phyloP scores from a whole-genome alignment of 1,284 basidiomycete species.

The Puccinia horiana region DNA sequence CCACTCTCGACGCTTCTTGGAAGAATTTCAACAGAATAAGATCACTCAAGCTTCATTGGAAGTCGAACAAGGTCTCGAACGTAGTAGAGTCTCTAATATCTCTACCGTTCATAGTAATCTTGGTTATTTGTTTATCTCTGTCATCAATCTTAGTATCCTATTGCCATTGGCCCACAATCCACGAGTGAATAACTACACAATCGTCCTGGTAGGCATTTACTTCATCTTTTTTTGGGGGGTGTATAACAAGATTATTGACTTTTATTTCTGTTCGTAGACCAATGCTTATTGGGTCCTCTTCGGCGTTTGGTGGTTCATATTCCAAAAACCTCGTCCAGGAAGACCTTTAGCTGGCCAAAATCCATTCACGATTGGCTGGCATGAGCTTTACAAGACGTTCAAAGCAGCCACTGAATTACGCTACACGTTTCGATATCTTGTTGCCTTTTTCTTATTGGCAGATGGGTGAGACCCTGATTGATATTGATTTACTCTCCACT shows the following conservation, averaged over 20 bases:
- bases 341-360: constrained; percentile 21
- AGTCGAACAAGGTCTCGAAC: constrained; percentile 22
- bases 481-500: not conserved
- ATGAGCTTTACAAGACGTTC: constrained; percentile 15
- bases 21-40: not conserved
- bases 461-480: constrained; percentile 35
- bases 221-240: not conserved
- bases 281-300: constrained; percentile 43
- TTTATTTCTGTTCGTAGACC: constrained; percentile 2
- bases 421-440: constrained; percentile 40
- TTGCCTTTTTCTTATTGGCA: constrained; percentile 46
- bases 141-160: constrained; percentile 34
- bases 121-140: constrained; percentile 31
- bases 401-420: constrained; percentile 29
- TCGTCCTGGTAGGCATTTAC: constrained; percentile 35
- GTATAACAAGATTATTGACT: not conserved
- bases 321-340: constrained; percentile 42
- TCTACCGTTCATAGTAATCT: constrained; percentile 44
- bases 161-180: constrained; percentile 39
- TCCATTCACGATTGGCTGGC: constrained; percentile 40
- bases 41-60: constrained; percentile 17
- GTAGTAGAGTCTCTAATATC: constrained; percentile 43
- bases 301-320: constrained; percentile 49
- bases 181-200: constrained; percentile 43
- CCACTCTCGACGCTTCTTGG: not conserved